Conservation (phyloP, 2,329 filamentous ascomycete genomes). For the Aspergillus quadrilineatus region DNA sequence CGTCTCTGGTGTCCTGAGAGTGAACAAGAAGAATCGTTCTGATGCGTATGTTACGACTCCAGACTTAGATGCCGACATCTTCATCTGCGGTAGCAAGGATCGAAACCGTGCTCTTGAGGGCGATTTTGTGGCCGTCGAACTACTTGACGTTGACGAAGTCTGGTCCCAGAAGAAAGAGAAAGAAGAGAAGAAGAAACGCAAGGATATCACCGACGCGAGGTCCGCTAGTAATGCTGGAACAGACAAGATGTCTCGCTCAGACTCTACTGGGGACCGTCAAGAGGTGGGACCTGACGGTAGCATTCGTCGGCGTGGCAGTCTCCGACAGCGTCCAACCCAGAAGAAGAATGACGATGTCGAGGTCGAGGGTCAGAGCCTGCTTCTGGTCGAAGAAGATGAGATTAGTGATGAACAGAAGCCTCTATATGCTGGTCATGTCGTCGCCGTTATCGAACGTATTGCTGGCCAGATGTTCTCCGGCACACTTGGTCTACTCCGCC, state of each 20-base stretch:
- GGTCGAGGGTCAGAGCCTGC: conserved; percentile 93
- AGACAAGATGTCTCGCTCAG: conserved; percentile 58
- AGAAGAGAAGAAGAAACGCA: conserved; percentile 99
- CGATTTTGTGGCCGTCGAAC: conserved; percentile 90
- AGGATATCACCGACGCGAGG: conserved; percentile 93
- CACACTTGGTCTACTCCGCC: conserved; percentile 87
- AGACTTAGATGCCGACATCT: conserved; percentile 96
- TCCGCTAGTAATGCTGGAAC: conserved; percentile 71
- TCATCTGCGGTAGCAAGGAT: conserved; percentile 99
- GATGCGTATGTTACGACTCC: conserved; percentile 96
- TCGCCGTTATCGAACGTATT: conserved; percentile 94
- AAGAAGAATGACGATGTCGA: conserved; percentile 99
- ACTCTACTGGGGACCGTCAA: conserved; percentile 64
- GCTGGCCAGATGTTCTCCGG: conserved; percentile 99
- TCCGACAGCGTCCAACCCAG: conserved; percentile 93
- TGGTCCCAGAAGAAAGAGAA: conserved; percentile 99
- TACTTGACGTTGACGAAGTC: conserved; percentile 96
- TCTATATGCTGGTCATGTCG: conserved; percentile 92
- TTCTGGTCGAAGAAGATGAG: conserved; percentile 96
- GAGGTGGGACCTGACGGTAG: conserved; percentile 70
- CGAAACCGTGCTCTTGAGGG: conserved; percentile 95
- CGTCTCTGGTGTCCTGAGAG: conserved; percentile 91
- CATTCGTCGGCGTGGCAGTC: conserved; percentile 86
- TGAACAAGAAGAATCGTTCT: conserved; percentile 99
- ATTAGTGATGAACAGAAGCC: conserved; percentile 98